phyloP scores from a whole-genome alignment of 306 rosid genomes.

The Begonia masoniana region DNA sequence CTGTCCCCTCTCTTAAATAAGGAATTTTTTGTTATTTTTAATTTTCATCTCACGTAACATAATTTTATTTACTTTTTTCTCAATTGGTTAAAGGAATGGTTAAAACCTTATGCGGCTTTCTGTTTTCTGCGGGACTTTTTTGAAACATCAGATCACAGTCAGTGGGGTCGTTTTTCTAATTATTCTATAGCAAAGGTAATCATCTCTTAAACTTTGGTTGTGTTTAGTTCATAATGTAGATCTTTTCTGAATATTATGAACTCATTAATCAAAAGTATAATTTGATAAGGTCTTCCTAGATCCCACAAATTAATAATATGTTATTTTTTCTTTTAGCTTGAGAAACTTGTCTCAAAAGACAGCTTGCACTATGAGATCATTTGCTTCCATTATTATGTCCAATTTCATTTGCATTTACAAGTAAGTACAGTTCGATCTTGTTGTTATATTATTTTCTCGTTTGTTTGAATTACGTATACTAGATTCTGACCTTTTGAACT shows the following conservation, averaged over 20 bases:
- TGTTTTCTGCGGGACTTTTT: constrained; percentile 91
- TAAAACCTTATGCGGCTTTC: constrained; percentile 90
- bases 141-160: constrained; percentile 84
- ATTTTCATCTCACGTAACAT: too few relatives aligned
- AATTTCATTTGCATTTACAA: constrained; percentile 81
- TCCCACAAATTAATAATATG: background rate
- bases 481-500: constrained; percentile 3
- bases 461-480: background rate
- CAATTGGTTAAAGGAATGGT: constrained; percentile 63
- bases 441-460: constrained; percentile 10
- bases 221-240: too few relatives aligned
- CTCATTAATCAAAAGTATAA: background rate
- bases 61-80: constrained; percentile 10
- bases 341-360: constrained; percentile 74
- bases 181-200: constrained; percentile 64
- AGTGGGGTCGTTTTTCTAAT: constrained; percentile 85
- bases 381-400: constrained; percentile 85
- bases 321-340: constrained; percentile 49
- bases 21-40: too few relatives aligned
- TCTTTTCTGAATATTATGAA: background rate
- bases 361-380: constrained; percentile 61
- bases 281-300: background rate
- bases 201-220: background rate
- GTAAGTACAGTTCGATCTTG: constrained; percentile 29
- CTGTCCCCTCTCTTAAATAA: too few relatives aligned